Percentiles rank a stretch among this genome's conserved stretches.
These are phyloP conservation scores for Neurospora sp. DNA, from an alignment of 495 filamentous ascomycete genomes.

Conservation along the genomic window DNA sequence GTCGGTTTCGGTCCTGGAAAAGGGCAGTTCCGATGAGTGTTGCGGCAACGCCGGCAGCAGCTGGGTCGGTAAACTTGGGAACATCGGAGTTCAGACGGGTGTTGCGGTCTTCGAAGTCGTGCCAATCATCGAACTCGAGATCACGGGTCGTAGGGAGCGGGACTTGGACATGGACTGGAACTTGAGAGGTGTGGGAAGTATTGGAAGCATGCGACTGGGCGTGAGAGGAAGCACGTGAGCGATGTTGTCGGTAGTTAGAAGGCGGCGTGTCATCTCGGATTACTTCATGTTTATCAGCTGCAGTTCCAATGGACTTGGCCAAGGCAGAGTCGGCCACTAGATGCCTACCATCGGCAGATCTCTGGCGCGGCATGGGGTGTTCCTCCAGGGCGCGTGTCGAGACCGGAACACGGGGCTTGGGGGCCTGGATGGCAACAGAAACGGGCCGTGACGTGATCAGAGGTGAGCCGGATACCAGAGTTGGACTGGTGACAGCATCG, in stretches of 20 bases:
- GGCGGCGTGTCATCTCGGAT: constrained; percentile 1
- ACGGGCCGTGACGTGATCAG: constrained; percentile 18
- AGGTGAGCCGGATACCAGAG: constrained; percentile 32
- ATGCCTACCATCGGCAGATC: constrained; percentile 6
- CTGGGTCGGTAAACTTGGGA: constrained; percentile 29
- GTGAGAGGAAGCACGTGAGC: background rate
- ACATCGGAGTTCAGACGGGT: constrained; percentile 17
- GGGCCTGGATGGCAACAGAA: constrained; percentile 36
- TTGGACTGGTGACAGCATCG: constrained; percentile 39
- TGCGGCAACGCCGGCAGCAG: constrained; percentile 39
- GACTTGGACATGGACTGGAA: background rate
- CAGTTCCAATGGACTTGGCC: background rate
- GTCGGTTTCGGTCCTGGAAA: background rate
- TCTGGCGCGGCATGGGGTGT: constrained; percentile 9
- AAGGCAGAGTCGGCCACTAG: constrained; percentile 1
- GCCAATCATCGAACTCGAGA: constrained; percentile 13
- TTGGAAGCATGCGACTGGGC: background rate
- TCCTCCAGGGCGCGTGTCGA: constrained; percentile 33
- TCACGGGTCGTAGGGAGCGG: constrained; percentile 1
- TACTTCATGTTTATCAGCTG: constrained; percentile 3
- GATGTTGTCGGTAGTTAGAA: background rate
- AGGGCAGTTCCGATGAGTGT: constrained; percentile 26
- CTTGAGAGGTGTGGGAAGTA: background rate
- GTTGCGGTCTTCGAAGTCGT: constrained; percentile 18
- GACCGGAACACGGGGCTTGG: constrained; percentile 32